Percentiles rank a stretch among this genome's conserved stretches.
Evolutionary conservation across 2,329 filamentous ascomycete genomes (phyloP).

Genomic region (Diaporthe ilicicola): DNA sequence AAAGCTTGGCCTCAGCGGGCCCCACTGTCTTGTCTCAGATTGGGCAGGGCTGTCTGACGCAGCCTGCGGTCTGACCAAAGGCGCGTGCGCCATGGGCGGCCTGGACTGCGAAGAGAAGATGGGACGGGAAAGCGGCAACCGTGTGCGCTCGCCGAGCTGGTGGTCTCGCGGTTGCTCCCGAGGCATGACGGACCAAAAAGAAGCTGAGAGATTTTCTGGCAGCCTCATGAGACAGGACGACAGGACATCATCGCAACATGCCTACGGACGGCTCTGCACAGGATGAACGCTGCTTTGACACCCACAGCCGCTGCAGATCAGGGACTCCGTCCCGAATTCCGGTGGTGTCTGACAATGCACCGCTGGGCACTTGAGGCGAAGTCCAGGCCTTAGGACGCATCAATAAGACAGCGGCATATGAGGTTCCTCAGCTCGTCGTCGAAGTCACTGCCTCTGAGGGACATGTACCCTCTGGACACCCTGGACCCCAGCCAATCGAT

Average conservation of each 20-base stretch:
- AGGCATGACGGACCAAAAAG: background rate
- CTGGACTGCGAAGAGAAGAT: constrained; percentile 8
- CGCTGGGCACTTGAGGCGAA: constrained; percentile 2
- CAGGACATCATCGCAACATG: constrained; percentile 7
- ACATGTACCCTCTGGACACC: constrained; percentile 11
- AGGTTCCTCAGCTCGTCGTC: constrained; percentile 5
- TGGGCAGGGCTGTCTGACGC: constrained; percentile 12
- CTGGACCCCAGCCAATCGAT: background rate
- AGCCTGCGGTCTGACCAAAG: background rate
- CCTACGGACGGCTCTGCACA: background rate
- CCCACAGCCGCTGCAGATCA: constrained; percentile 18
- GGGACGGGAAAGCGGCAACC: constrained; percentile 9
- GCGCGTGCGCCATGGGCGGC: background rate
- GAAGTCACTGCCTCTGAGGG: constrained; percentile 3
- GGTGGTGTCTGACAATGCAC: constrained; percentile 13
- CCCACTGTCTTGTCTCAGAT: constrained; percentile 24
- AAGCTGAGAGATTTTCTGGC: background rate
- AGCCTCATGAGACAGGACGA: constrained; percentile 8
- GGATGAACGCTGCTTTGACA: constrained; percentile 16
- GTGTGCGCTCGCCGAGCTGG: background rate
- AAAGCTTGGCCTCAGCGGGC: constrained; percentile 22
- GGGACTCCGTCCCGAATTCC: constrained; percentile 23
- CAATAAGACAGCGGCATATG: constrained; percentile 26
- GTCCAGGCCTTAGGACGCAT: constrained; percentile 9
- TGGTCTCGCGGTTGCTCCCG: constrained; percentile 1